Evolutionary conservation across 2,329 filamentous ascomycete species (phyloP), one percentile per base, ranked within the genome.

Genomic region (Aspergillus pseudoterreus): DNA sequence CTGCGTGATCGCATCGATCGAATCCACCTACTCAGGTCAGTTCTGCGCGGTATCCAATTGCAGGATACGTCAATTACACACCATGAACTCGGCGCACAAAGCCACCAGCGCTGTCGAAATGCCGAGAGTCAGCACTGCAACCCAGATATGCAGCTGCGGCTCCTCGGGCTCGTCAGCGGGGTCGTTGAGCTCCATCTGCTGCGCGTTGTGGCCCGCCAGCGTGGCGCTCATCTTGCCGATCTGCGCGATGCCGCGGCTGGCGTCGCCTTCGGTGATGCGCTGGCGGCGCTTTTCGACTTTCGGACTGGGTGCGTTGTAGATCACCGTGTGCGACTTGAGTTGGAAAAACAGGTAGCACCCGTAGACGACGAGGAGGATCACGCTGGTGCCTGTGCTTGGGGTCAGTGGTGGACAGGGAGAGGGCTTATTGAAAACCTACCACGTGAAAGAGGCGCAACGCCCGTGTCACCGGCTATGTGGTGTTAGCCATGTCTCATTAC

Each of bases 341-440:
- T 96, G 92, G 78, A 96, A 96, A 71, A 89, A 80, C 2, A 97
- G 84, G 64, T 95, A 96, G 51, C 82, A 87, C 45, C 72, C 84
- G 69, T 96, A 97, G 9, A 95, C 87, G 43, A 95, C 67, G 1
- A 97, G 80, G 4, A 96, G 80, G 55, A 96, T 91, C 54, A 96
- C 82, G 11, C 88, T 83, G 3, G 82, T 80, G 39, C 71, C 69
- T 64, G 57, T 19, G 45, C 27, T 24, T 45, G n/a, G 15, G 24
- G 4, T 9, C 8, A 33, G n/a, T 17, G 32, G 39, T 19, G 8
- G 2, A 38, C 30, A 19, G 24, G 8, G 15, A 11, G 15, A 27
- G 6, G 6, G 6, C 4, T 11, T 14, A 24, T n/a, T 12, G 12
- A 17, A 19, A 43, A 36, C 55, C 45, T 61, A 66, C 61, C 70